A percentile compares a stretch with the other conserved stretches of the same genome.
Evolutionary conservation across 1,284 basidiomycete species (phyloP).

Genomic region (Ustilago trichophora): DNA sequence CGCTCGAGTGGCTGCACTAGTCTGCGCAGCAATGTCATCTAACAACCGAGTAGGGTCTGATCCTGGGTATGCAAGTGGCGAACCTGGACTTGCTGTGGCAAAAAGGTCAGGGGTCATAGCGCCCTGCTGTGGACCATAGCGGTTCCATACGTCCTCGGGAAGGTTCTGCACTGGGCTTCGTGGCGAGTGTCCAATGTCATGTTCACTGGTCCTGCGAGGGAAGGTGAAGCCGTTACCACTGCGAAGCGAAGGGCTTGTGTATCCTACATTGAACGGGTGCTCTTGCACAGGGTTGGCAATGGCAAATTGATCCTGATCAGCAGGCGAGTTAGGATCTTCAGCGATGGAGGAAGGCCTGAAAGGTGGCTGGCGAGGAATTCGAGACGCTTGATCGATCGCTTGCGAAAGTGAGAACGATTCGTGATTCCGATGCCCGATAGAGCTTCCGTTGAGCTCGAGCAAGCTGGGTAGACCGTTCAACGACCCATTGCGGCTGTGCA

Average conservation of each 20-base stretch:
- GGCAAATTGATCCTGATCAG: slow-evolving; percentile 15
- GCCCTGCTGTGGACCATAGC: slow-evolving; percentile 26
- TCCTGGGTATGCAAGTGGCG: background rate
- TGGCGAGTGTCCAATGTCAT: slow-evolving; percentile 13
- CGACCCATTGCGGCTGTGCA: slow-evolving; percentile 35
- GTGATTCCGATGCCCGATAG: slow-evolving; percentile 9
- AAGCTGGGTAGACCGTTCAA: slow-evolving; percentile 49
- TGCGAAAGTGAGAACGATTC: slow-evolving; percentile 47
- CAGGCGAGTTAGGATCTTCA: slow-evolving; percentile 6
- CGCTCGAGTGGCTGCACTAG: slow-evolving; percentile 53
- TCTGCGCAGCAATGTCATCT: slow-evolving; percentile 59
- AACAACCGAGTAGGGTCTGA: slow-evolving; percentile 28
- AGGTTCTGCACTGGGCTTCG: slow-evolving; percentile 10
- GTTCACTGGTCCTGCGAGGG: slow-evolving; percentile 7
- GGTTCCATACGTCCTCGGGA: slow-evolving; percentile 31
- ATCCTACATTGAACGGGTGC: slow-evolving; percentile 32
- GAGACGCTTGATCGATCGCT: slow-evolving; percentile 37
- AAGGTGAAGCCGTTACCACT: slow-evolving; percentile 11
- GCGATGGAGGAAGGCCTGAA: slow-evolving; percentile 7
- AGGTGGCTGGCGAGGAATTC: slow-evolving; percentile 6
- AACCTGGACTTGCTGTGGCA: too few species aligned
- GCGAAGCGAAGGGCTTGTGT: slow-evolving; percentile 6
- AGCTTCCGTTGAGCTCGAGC: slow-evolving; percentile 38
- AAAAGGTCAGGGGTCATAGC: slow-evolving; percentile 5
- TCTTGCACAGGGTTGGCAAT: slow-evolving; percentile 11